Evolutionary conservation across 495 filamentous ascomycete species (phyloP).

Genomic region (Pseudomonodictys pantanalensis): DNA sequence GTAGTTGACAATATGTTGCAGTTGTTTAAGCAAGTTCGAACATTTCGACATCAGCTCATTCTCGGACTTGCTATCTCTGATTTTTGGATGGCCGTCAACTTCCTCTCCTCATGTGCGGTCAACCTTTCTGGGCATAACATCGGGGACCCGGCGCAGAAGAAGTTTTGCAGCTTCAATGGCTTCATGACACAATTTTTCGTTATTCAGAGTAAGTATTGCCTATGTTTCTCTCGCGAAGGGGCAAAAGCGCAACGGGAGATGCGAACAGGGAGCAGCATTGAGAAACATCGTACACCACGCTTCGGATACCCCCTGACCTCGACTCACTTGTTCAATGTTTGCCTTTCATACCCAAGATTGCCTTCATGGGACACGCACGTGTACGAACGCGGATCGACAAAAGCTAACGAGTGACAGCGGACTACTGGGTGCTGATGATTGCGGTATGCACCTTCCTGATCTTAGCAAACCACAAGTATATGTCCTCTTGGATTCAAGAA

Average conservation of each 20-base stretch:
- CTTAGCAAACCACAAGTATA: conserved; percentile 42
- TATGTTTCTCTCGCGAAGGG: too few species aligned
- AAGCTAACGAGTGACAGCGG: conserved; percentile 28
- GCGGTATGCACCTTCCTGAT: conserved; percentile 46
- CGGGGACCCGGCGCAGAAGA: conserved; percentile 35
- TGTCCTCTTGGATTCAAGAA: conserved; percentile 43
- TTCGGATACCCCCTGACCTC: too few species aligned
- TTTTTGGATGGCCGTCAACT: conserved; percentile 47
- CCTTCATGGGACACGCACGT: too few species aligned
- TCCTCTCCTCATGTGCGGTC: conserved; percentile 41
- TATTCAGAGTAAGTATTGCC: conserved; percentile 46
- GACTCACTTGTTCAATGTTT: too few species aligned
- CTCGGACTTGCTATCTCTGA: conserved; percentile 47
- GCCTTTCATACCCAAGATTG: too few species aligned
- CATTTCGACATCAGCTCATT: conserved; percentile 48
- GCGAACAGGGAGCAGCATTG: too few species aligned
- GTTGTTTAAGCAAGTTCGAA: conserved; percentile 42
- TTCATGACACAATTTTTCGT: conserved; percentile 49
- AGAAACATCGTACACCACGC: not conserved
- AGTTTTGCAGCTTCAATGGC: conserved; percentile 48
- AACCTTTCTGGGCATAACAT: conserved; percentile 41
- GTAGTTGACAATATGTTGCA: conserved; percentile 13
- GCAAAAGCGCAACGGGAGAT: too few species aligned
- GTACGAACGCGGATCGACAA: too few species aligned
- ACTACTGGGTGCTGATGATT: conserved; percentile 49